Conservation (phyloP, 768 basidiomycete species). For the Mycena metata region DNA sequence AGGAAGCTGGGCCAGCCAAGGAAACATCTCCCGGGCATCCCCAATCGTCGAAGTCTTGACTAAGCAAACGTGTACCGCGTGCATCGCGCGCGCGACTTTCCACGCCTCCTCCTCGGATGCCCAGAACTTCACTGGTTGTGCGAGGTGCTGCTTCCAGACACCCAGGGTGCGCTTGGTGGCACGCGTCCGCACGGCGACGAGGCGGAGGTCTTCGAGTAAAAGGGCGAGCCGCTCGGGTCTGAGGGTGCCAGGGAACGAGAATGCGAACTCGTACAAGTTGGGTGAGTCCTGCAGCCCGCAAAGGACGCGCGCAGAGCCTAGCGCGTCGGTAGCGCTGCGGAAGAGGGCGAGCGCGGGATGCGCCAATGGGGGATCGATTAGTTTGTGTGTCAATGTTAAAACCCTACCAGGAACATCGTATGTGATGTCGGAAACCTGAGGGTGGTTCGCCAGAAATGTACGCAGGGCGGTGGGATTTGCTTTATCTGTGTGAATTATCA, state of each 20-base stretch:
- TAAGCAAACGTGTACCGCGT: constrained; percentile 15
- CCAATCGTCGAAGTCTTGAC: constrained; percentile 8
- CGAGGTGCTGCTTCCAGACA: constrained; percentile 10
- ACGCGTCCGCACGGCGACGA: constrained; percentile 18
- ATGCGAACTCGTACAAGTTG: constrained; percentile 16
- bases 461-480: constrained; percentile 10
- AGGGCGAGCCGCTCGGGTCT: constrained; percentile 9
- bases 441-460: constrained; percentile 13
- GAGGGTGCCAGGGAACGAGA: constrained; percentile 18
- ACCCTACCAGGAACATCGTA: constrained; percentile 14
- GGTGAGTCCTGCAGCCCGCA: constrained; percentile 21
- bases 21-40: constrained; percentile 20
- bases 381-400: constrained; percentile 14
- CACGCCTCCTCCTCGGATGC: constrained; percentile 13
- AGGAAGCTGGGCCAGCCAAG: constrained; percentile 21
- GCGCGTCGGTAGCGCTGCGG: constrained; percentile 12
- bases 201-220: constrained; percentile 18
- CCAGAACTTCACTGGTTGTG: constrained; percentile 2
- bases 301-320: constrained; percentile 13
- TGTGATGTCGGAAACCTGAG: constrained; percentile 6
- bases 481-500: constrained; percentile 8
- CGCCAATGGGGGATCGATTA: constrained; percentile 18
- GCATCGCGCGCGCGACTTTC: constrained; percentile 11
- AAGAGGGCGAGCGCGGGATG: constrained; percentile 21
- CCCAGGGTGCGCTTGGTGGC: constrained; percentile 12